Evolutionary conservation across 2,329 filamentous ascomycete genomes (phyloP), one percentile per base, ranked within the genome.

Genomic region (Talaromyces sp.): DNA sequence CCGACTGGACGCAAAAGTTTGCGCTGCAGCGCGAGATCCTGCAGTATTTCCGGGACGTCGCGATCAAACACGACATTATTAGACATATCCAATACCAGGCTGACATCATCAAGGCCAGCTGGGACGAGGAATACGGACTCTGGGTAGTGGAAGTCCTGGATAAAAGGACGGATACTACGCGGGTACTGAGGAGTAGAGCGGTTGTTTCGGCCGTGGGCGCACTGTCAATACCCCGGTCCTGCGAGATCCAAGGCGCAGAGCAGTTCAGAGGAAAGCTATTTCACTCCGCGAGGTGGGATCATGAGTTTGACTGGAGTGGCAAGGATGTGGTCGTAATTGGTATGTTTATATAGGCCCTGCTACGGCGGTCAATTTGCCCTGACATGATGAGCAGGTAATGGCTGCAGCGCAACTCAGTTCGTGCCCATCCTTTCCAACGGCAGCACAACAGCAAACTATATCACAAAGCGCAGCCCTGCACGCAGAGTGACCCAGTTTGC

Each of bases 401-500:
- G 79, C 41, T 81, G 78, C 63, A 77, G 74, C 55, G 80, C 79
- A 7, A 80, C 79, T 0, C 79, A 81, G 64, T 79, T 81, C 46
- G 75, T 81, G 1, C 80, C 79, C 3, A 74, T 78, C 38, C 73
- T 81, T 67, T 74, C 73, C 17, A 66, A 69, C 32, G 70, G 69
- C n/a, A 67, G 69, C 29, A 62, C 24, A 19, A n/a, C 4, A 26
- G 14, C 41, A 32, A 58, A 62, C 32, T 55, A 62, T 31, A 41
- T 31, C 43, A 51, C 26, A 6, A 14, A 17, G n/a, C 50, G 56
- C 2, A 66, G 65, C 13, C 69, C 74, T 4, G 78, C 73, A 10
- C 73, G 69, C 21, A 74, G 71, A 26, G 69, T 81, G 24, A 78
- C 75, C 0, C 80, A 83, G 55, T 82, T 83, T 63, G 75, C 71